Percentiles rank a stretch among this genome's conserved stretches.
phyloP scores from a whole-genome alignment of 495 filamentous ascomycete species.

The Tuber calosporum region DNA sequence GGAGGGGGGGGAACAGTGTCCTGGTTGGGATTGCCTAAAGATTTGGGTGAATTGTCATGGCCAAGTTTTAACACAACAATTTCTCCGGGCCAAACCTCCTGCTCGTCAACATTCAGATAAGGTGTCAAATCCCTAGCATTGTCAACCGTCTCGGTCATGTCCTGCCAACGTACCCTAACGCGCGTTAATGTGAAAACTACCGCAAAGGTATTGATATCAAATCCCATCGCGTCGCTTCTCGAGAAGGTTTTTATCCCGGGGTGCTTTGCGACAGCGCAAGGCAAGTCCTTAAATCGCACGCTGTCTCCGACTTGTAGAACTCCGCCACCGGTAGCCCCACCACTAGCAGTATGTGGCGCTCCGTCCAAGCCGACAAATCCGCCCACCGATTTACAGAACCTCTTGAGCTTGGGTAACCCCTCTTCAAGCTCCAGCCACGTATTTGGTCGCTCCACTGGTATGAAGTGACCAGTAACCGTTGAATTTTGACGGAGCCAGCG shows the following conservation, averaged over 20 bases:
- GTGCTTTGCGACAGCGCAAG: constrained; percentile 49
- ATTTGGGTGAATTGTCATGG: background rate
- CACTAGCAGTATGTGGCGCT: constrained; percentile 12
- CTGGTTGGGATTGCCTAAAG: background rate
- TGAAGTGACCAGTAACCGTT: constrained; percentile 39
- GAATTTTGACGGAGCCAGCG: constrained; percentile 50
- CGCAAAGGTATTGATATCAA: constrained; percentile 54
- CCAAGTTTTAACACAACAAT: constrained; percentile 49
- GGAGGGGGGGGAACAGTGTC: constrained; percentile 13
- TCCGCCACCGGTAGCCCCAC: constrained; percentile 25
- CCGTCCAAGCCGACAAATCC: constrained; percentile 34
- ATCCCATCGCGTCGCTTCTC: constrained; percentile 49
- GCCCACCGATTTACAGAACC: constrained; percentile 35
- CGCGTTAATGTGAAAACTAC: constrained; percentile 47
- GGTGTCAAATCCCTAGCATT: constrained; percentile 45
- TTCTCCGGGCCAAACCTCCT: constrained; percentile 57
- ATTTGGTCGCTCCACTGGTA: constrained; percentile 25
- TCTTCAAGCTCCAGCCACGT: constrained; percentile 28
- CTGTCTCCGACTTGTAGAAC: constrained; percentile 44
- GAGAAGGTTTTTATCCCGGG: constrained; percentile 46
- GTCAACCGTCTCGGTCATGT: constrained; percentile 49
- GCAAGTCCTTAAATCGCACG: constrained; percentile 52
- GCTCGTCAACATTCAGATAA: constrained; percentile 49
- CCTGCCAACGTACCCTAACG: constrained; percentile 56
- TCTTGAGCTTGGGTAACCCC: constrained; percentile 26